Evolutionary conservation across 106 monocot genomes (phyloP).

Genomic region (Xerophyta viscosa): DNA sequence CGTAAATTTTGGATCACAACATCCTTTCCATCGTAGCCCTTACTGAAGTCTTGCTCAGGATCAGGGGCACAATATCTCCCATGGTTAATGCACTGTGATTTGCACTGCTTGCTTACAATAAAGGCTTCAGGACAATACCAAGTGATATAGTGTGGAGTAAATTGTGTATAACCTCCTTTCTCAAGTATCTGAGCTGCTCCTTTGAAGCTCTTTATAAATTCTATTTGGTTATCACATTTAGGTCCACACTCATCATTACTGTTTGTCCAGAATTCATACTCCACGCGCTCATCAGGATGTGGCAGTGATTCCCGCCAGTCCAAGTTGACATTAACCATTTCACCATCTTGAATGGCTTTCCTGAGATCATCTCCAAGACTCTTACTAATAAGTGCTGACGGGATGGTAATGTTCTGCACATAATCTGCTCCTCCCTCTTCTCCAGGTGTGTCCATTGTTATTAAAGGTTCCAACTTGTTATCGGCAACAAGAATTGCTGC

Average conservation of each 20-base stretch:
- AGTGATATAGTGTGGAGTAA: conserved; percentile 34
- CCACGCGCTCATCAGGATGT: conserved; percentile 37
- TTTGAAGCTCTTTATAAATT: conserved; percentile 28
- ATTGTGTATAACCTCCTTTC: conserved; percentile 26
- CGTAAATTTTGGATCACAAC: conserved; percentile 32
- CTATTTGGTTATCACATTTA: conserved; percentile 33
- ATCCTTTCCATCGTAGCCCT: conserved; percentile 33
- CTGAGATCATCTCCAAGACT: conserved; percentile 18
- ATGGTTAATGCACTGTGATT: conserved; percentile 37
- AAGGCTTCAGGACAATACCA: conserved; percentile 34
- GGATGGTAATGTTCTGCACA: conserved; percentile 31
- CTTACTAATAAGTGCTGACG: conserved; percentile 30
- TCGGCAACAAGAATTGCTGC: conserved; percentile 46
- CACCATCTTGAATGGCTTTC: conserved; percentile 19
- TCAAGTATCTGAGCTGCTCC: conserved; percentile 30
- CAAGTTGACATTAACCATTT: conserved; percentile 28
- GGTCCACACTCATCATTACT: conserved; percentile 41
- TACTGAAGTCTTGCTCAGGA: conserved; percentile 33
- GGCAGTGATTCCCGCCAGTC: conserved; percentile 35
- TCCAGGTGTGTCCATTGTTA: conserved; percentile 38
- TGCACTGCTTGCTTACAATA: conserved; percentile 30
- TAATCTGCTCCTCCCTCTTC: conserved; percentile 25
- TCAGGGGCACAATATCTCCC: conserved; percentile 39
- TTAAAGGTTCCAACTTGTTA: conserved; percentile 30
- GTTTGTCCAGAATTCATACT: conserved; percentile 36